Conservation (phyloP, 73 alveolate genomes). For the Uronychia setigera region DNA sequence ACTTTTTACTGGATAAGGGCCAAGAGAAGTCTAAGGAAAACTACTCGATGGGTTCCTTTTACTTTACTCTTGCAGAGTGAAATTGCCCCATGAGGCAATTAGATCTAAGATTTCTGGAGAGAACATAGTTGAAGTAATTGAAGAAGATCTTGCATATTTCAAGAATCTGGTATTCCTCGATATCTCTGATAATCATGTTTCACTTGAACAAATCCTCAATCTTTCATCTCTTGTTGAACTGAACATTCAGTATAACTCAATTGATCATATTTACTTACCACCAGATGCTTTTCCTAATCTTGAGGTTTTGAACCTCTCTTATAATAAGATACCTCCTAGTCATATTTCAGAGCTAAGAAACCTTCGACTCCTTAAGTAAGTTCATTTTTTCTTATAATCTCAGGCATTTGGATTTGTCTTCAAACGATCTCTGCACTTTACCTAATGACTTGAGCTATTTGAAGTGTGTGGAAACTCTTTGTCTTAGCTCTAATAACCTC, state of each 20-base stretch:
- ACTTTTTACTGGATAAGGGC: slow-evolving; percentile 13
- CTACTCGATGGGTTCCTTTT: slow-evolving; percentile 61
- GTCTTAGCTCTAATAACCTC: slow-evolving; percentile 43
- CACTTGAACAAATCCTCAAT: slow-evolving; percentile 40
- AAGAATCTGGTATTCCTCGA: slow-evolving; percentile 46
- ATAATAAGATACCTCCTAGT: slow-evolving; percentile 61
- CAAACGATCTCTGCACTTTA: slow-evolving; percentile 63
- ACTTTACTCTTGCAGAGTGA: slow-evolving; percentile 59
- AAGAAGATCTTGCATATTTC: slow-evolving; percentile 65
- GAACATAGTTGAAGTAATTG: slow-evolving; percentile 61
- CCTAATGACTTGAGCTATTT: slow-evolving; percentile 51
- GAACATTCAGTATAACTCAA: slow-evolving; percentile 49
- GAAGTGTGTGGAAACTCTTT: slow-evolving; percentile 15
- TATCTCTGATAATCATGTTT: slow-evolving; percentile 49
- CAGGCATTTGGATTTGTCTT: slow-evolving; percentile 39
- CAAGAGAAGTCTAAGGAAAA: slow-evolving; percentile 32
- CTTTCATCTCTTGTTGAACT: slow-evolving; percentile 44
- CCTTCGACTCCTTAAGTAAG: background rate
- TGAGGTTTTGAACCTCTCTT: slow-evolving; percentile 37
- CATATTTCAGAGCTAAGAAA: slow-evolving; percentile 20
- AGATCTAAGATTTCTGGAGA: slow-evolving; percentile 57
- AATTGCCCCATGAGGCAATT: slow-evolving; percentile 66
- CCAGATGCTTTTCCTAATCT: slow-evolving; percentile 32
- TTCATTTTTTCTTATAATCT: slow-evolving; percentile 1
- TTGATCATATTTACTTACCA: slow-evolving; percentile 26